Evolutionary conservation across 495 filamentous ascomycete species (phyloP), one percentile per base, ranked within the genome.

Genomic region (Sordaria brevicollis): DNA sequence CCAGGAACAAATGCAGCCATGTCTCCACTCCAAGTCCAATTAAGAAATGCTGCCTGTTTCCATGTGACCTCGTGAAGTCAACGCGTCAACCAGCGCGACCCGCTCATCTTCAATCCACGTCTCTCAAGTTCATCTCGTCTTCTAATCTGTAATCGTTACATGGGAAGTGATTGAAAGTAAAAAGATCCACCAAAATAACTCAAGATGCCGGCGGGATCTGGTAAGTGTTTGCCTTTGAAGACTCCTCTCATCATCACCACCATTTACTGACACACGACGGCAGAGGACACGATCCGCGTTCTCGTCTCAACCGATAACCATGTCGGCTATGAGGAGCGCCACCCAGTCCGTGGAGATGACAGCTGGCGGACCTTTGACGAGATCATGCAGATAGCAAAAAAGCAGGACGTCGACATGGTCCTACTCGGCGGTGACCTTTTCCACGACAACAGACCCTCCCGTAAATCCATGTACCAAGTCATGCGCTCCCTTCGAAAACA

Each of bases 311-410:
- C 93, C 17, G 95, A 99, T 80, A 97, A 92, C 76, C 95, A 99
- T 90, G 96, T 99, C 68, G 95, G 95, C 36, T 97, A 91, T 83
- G 92, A 92, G 73, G 95, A 99, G 79, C 90, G 95, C 72, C 93
- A 99, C 78, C 86, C 92, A 21, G 92, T 94, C 72, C 93, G 95
- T 4, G 93, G 93, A 41, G 92, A 99, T 77, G 95, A 99, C 79
- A 97, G 94, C 80, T 97, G 94, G 95, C 90, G 90, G 74, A 93
- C 88, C 67, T 99, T 99, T 80, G 90, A 98, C 74, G 95, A 99
- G 78, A 86, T 97, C 57, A 97, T 99, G 92, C 90, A 89, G 70
- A 80, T 98, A 15, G 95, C 94, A 10, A 92, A 90, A 77, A 87
- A 91, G 62, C 86, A 86, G 57, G 96, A 98, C 82, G 95, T 92